Base-by-base conservation (phyloP, 805 yeast species). In the Metschnikowia continentalis region DNA sequence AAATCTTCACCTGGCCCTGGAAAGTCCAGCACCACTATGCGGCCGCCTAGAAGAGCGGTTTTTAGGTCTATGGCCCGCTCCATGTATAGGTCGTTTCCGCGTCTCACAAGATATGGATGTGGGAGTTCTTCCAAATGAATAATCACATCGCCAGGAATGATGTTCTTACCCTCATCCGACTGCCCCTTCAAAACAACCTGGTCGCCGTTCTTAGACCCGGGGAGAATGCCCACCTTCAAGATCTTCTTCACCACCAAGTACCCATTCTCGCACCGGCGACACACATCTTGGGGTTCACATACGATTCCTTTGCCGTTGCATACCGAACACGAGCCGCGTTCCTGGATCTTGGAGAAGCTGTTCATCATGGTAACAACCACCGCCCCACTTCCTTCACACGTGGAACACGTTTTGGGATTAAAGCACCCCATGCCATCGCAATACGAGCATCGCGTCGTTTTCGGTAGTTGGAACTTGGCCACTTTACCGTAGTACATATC, bases 131-230 rank as follows among this genome's bases (percentile, higher is more conserved):
- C 72, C 22, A 86, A 63, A 1, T 77, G 79, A 8, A 86, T 76
- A 2, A 84, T 67, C 6, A 86, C 84, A 62, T 86, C 88, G 2
- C 91, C 91, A 0, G 90, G 86, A 3, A 77, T 66, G 3, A 81
- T 68, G 53, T 76, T 72, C 17, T 77, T 63, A 0, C 82, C 86
- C 63, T 84, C 86, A 60, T 86, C 90, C 0, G 84, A 88, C 58
- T 80, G 83, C 5, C 83, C 80, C n/a, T 75, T 68, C 19, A 83
- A 66, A 1, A 81, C 68, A 17, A 83, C 74, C 42, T 70, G 66
- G 53, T 81, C 82, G 0, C 83, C 82, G 46, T 77, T 63, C 39
- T 67, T 66, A 38, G 81, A 70, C 2, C 91, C 91, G 2, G 83
- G 81, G 15, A 76, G 74, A 2, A 84, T 70, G n/a, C 68, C 67